phyloP scores from a whole-genome alignment of 495 filamentous ascomycete species.

The Aspergillus nidulans region DNA sequence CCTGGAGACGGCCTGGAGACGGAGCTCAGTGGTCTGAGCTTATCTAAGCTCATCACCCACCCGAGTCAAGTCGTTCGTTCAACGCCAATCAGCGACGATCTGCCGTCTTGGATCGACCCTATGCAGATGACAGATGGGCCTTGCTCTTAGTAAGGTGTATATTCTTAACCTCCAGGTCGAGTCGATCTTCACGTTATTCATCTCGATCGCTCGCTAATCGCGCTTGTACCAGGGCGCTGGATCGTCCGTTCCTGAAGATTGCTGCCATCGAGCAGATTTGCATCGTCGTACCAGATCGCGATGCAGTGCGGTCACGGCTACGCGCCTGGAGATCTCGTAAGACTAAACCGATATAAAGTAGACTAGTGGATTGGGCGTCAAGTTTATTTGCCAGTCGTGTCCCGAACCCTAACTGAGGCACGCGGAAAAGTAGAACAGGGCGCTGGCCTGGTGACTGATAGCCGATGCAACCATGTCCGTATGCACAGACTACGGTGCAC shows the following conservation, averaged over 20 bases:
- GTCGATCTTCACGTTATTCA: neutral
- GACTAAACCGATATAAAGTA: neutral
- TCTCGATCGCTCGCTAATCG: neutral
- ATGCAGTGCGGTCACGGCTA: too few species aligned
- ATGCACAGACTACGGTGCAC: neutral
- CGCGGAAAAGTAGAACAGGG: neutral
- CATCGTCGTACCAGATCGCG: neutral
- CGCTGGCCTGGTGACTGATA: neutral
- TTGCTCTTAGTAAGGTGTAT: neutral
- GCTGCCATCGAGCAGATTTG: neutral
- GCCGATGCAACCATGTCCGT: neutral
- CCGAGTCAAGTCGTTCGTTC: conserved; percentile 1
- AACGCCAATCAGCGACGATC: conserved; percentile 36
- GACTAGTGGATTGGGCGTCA: neutral
- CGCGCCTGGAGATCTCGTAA: too few species aligned
- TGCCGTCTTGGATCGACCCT: conserved; percentile 43
- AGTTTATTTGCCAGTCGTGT: neutral
- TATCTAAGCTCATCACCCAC: neutral
- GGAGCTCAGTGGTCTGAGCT: neutral
- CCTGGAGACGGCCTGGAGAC: neutral
- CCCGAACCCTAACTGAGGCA: neutral
- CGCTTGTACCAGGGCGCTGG: neutral
- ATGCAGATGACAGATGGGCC: conserved; percentile 39
- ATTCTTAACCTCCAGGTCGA: conserved; percentile 1
- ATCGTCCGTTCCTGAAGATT: conserved; percentile 9